Evolutionary conservation across 2,329 filamentous ascomycete species (phyloP).

Genomic region (Venturia carpophila): DNA sequence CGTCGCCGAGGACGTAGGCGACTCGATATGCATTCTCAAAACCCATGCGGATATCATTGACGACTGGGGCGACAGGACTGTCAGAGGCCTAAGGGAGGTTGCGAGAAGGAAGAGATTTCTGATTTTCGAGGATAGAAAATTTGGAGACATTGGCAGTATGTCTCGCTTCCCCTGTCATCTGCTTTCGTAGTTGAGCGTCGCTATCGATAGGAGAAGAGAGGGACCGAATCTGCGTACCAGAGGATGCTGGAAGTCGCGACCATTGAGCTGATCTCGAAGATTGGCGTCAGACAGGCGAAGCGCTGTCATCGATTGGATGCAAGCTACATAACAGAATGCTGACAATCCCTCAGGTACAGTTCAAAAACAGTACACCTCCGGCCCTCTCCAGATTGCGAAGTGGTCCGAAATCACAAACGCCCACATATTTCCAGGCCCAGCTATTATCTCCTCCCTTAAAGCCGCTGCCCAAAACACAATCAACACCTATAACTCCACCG

Average conservation of each 20-base stretch:
- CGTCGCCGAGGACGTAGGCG: constrained; percentile 51
- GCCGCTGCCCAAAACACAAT: constrained; percentile 42
- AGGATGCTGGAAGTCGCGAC: not conserved
- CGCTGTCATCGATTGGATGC: not conserved
- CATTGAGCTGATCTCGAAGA: not conserved
- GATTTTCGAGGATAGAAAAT: constrained; percentile 49
- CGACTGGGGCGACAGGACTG: constrained; percentile 52
- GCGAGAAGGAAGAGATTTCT: constrained; percentile 43
- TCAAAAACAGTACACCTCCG: constrained; percentile 47
- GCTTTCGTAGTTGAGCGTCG: not conserved
- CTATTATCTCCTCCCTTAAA: constrained; percentile 44
- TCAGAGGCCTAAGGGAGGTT: constrained; percentile 40
- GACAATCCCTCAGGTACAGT: constrained; percentile 39
- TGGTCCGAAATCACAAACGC: constrained; percentile 48
- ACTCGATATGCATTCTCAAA: constrained; percentile 53
- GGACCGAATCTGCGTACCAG: not conserved
- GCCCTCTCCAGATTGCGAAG: constrained; percentile 42
- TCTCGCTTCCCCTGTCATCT: constrained; percentile 15
- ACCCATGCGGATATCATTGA: constrained; percentile 55
- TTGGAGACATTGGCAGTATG: constrained; percentile 49
- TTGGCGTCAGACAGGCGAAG: not conserved
- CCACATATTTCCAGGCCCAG: constrained; percentile 46
- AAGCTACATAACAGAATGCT: not conserved
- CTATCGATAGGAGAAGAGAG: not conserved
- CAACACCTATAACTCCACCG: constrained; percentile 42